These are phyloP conservation scores for Gossypium stocksii DNA, from an alignment of 345 rosid genomes.

Conservation along the genomic window DNA sequence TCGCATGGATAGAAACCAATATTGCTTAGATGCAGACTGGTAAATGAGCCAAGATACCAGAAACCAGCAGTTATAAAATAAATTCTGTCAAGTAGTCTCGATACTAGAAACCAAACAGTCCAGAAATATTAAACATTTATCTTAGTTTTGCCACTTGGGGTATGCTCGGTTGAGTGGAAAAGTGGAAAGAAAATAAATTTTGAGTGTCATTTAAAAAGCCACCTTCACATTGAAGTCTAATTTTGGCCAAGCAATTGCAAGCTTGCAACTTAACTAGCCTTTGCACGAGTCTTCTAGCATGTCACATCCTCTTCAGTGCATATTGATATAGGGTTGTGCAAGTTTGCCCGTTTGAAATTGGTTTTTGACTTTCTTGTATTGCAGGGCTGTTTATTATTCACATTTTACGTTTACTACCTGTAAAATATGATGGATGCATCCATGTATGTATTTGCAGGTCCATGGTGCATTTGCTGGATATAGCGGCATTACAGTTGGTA, in stretches of 20 bases:
- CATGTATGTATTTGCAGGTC: slow-evolving; percentile 44
- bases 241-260: not conserved
- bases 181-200: too few relatives aligned
- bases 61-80: not conserved
- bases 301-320: not conserved
- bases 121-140: not conserved
- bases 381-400: not conserved
- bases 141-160: not conserved
- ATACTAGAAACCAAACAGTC: not conserved
- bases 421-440: not conserved
- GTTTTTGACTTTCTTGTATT: not conserved
- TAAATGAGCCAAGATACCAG: not conserved
- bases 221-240: not conserved
- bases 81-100: not conserved
- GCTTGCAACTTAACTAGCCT: not conserved
- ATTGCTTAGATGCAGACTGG: not conserved
- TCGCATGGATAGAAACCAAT: not conserved
- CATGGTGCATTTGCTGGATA: slow-evolving; percentile 98
- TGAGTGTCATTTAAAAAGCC: not conserved
- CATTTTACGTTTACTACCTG: not conserved
- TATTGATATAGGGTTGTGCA: not conserved
- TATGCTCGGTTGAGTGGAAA: too few relatives aligned
- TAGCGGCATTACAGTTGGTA: slow-evolving; percentile 88
- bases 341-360: not conserved
- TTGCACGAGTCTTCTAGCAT: not conserved